A percentile compares a stretch with the other conserved stretches of the same genome.
phyloP scores from a whole-genome alignment of 140 eudicot species.

The Cichorium intybus region DNA sequence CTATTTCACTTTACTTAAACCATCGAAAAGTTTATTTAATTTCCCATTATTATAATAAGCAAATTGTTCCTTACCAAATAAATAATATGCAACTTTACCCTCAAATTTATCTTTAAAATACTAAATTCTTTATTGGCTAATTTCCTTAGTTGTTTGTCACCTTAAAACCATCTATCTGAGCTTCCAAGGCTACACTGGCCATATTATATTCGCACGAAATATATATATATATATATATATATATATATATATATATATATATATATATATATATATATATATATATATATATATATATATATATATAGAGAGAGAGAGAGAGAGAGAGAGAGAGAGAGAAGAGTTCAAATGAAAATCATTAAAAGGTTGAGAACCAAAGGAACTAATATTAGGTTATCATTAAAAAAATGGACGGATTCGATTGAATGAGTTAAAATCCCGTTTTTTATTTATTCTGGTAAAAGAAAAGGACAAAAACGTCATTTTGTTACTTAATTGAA shows the following conservation, averaged over 20 bases:
- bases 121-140: neutral
- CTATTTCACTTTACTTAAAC: slow-evolving; percentile 35
- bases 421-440: too few species aligned
- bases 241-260: neutral
- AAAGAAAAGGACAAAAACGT: too few species aligned
- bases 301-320: too few species aligned
- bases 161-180: slow-evolving; percentile 32
- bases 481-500: too few species aligned
- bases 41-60: slow-evolving; percentile 15
- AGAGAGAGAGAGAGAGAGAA: too few species aligned
- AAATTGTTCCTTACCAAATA: slow-evolving; percentile 26
- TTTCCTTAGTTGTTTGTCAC: slow-evolving; percentile 25
- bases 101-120: neutral
- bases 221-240: neutral
- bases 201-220: neutral
- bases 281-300: too few species aligned
- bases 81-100: slow-evolving; percentile 16
- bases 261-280: too few species aligned
- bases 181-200: slow-evolving; percentile 2
- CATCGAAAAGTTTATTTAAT: slow-evolving; percentile 14
- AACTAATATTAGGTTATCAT: too few species aligned
- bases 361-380: too few species aligned
- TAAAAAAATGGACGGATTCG: too few species aligned
- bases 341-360: too few species aligned
- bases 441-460: too few species aligned